A percentile compares a stretch with the other conserved stretches of the same genome.
These are phyloP conservation scores for Fragilaria crotonensis DNA, from an alignment of 108 stramenopile genomes.

Conservation along the genomic window DNA sequence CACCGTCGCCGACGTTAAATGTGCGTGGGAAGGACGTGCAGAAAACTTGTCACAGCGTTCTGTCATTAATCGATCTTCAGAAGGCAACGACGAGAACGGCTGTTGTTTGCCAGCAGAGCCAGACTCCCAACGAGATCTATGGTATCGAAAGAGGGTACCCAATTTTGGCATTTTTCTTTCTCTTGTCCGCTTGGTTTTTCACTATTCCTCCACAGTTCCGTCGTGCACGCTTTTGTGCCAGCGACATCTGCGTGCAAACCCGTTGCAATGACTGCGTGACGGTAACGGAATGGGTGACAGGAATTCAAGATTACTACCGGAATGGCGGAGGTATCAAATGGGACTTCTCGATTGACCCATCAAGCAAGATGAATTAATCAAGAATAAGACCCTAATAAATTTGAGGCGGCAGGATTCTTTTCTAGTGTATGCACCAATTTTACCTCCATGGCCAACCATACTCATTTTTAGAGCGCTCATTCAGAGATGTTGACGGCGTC, in stretches of 20 bases:
- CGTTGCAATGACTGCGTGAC: slow-evolving; percentile 17
- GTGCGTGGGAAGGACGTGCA: no score
- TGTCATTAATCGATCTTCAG: no score
- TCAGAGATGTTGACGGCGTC: neutral
- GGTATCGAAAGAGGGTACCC: neutral
- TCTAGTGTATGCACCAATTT: neutral
- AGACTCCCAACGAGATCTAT: neutral
- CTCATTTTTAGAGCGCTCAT: neutral
- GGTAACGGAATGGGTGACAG: slow-evolving; percentile 12
- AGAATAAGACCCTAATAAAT: neutral
- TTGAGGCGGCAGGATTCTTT: neutral
- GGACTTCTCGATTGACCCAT: slow-evolving; percentile 3
- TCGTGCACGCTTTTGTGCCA: slow-evolving; percentile 25
- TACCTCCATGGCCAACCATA: neutral
- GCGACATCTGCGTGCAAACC: neutral
- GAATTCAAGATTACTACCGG: slow-evolving; percentile 12
- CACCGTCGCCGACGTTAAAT: no score
- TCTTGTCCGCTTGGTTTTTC: slow-evolving; percentile 25
- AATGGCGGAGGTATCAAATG: slow-evolving; percentile 5
- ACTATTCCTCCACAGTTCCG: slow-evolving; percentile 42
- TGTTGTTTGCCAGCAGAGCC: no score
- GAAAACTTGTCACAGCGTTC: no score
- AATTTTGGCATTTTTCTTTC: neutral
- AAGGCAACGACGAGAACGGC: no score
- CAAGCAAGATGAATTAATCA: neutral